Evolutionary conservation across 2,329 filamentous ascomycete species (phyloP).

Genomic region (Neurospora sp.): DNA sequence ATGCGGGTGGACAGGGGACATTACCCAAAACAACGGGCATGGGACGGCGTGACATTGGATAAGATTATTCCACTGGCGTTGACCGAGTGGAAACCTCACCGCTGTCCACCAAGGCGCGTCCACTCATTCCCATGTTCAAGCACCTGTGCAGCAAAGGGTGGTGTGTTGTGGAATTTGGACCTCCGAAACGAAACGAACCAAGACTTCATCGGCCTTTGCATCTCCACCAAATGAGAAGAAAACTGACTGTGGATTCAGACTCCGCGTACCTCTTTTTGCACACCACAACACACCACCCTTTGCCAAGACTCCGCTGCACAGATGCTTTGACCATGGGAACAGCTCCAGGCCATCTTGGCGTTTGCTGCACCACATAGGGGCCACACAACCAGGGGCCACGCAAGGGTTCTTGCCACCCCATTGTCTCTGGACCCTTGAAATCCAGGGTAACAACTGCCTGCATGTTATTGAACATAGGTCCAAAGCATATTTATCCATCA

Average conservation of each 20-base stretch:
- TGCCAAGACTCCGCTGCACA: no score
- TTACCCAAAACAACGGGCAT: not conserved
- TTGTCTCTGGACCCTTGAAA: not conserved
- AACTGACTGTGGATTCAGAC: no score
- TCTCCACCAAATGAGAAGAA: no score
- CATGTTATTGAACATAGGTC: not conserved
- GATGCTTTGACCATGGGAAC: no score
- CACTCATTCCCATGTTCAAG: not conserved
- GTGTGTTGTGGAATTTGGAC: no score
- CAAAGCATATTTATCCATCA: not conserved
- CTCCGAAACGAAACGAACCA: no score
- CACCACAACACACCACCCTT: no score
- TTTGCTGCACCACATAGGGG: not conserved
- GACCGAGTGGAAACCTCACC: not conserved
- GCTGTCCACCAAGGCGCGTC: not conserved
- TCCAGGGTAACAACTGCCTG: not conserved
- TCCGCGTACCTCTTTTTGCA: no score
- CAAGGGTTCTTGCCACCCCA: not conserved
- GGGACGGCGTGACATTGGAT: not conserved
- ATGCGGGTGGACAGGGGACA: not conserved
- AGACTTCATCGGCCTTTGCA: no score
- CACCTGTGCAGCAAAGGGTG: no score
- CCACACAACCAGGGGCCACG: not conserved
- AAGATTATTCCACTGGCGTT: not conserved
- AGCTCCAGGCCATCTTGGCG: not conserved